Conservation (phyloP, 495 filamentous ascomycete species). For the Aspergillus saccharolyticus region DNA sequence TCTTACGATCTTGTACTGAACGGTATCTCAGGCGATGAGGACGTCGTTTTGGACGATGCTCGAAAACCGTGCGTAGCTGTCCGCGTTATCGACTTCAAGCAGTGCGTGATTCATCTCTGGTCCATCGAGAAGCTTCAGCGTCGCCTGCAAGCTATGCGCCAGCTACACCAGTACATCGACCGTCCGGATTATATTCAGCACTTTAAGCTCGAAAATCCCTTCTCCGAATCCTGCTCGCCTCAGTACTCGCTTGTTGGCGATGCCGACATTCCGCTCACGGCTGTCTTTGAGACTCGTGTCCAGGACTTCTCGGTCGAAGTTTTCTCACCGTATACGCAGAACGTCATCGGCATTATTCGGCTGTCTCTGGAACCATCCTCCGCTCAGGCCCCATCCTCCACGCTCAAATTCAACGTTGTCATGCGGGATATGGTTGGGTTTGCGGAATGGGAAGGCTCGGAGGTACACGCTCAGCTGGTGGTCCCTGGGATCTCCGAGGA, state of each 20-base stretch:
- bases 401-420: conserved; percentile 95
- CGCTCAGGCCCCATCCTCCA: conserved; percentile 85
- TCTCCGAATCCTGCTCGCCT: conserved; percentile 82
- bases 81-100: conserved; percentile 86
- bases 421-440: conserved; percentile 98
- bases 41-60: conserved; percentile 72
- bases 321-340: conserved; percentile 84
- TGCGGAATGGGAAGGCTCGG: conserved; percentile 89
- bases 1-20: conserved; percentile 96
- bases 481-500: conserved; percentile 90
- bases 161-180: conserved; percentile 93
- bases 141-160: conserved; percentile 84
- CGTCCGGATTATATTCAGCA: conserved; percentile 86
- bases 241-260: conserved; percentile 92
- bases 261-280: conserved; percentile 85
- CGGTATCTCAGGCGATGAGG: conserved; percentile 85
- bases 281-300: conserved; percentile 91
- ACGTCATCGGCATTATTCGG: conserved; percentile 82
- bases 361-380: conserved; percentile 91
- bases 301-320: conserved; percentile 92
- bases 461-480: conserved; percentile 94
- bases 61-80: conserved; percentile 88
- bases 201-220: conserved; percentile 61
- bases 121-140: conserved; percentile 87
- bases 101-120: conserved; percentile 86